phyloP scores from a whole-genome alignment of 2,329 filamentous ascomycete genomes.

The Epichloe festucae region DNA sequence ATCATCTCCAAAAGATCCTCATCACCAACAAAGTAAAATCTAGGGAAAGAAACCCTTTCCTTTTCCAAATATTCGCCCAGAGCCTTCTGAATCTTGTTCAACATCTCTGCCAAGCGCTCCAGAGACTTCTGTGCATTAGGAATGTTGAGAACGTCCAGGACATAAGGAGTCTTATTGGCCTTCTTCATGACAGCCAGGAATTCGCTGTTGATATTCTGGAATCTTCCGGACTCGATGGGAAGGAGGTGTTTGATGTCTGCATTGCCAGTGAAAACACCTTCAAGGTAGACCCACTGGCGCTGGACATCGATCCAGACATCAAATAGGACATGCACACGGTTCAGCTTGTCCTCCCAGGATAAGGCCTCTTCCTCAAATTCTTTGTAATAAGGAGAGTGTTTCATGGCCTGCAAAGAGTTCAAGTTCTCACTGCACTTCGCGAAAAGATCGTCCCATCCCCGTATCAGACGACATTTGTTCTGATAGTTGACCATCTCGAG shows the following conservation, averaged over 20 bases:
- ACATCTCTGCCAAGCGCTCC: constrained; percentile 85
- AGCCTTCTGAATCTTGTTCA: constrained; percentile 99
- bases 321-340: constrained; percentile 91
- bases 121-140: constrained; percentile 91
- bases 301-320: constrained; percentile 99
- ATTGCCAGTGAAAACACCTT: constrained; percentile 97
- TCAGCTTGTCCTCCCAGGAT: constrained; percentile 95
- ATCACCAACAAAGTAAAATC: constrained; percentile 99
- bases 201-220: constrained; percentile 98
- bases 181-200: constrained; percentile 99
- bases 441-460: constrained; percentile 96
- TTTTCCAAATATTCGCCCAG: constrained; percentile 97
- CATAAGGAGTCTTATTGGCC: constrained; percentile 89
- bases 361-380: constrained; percentile 97
- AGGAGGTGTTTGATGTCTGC: constrained; percentile 97
- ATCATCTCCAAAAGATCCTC: constrained; percentile 98
- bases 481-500: constrained; percentile 95
- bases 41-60: constrained; percentile 91
- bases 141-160: constrained; percentile 92
- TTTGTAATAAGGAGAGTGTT: constrained; percentile 97
- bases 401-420: constrained; percentile 96
- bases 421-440: constrained; percentile 97
- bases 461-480: constrained; percentile 93
- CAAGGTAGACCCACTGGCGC: constrained; percentile 97
- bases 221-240: constrained; percentile 89